Conservation (phyloP, 2,329 filamentous ascomycete genomes). For the Pseudonectria foliicola region DNA sequence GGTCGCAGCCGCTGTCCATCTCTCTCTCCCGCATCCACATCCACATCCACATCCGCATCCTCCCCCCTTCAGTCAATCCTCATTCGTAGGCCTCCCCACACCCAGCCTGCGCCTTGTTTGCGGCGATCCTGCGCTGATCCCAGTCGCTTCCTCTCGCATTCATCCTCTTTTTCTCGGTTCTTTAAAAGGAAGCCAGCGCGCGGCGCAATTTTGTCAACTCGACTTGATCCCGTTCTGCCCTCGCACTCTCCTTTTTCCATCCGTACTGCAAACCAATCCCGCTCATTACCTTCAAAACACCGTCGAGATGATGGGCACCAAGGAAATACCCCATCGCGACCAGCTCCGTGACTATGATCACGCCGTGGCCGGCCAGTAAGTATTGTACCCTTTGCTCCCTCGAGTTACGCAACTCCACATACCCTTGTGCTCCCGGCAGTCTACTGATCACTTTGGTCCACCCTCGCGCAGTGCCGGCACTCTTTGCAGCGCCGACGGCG, state of each 20-base stretch:
- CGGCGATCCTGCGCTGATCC: not conserved
- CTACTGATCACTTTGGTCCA: conserved; percentile 3
- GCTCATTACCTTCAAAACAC: conserved; percentile 12
- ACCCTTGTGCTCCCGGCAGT: conserved; percentile 6
- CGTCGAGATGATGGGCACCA: conserved; percentile 21
- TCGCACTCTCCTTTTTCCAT: conserved; percentile 6
- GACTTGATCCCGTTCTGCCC: conserved; percentile 3
- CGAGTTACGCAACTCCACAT: not conserved
- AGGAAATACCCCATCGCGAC: conserved; percentile 45
- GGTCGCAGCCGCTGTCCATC: no score
- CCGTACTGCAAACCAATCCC: conserved; percentile 7
- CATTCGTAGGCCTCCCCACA: no score
- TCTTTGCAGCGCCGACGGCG: conserved; percentile 73
- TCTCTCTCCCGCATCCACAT: no score
- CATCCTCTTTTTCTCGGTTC: not conserved
- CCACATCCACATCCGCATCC: no score
- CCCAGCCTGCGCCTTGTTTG: no score
- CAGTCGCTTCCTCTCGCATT: no score
- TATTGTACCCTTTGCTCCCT: conserved; percentile 15
- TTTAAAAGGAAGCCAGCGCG: no score
- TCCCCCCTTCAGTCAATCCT: no score
- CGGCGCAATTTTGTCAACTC: no score
- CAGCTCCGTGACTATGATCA: conserved; percentile 64
- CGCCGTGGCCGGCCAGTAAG: conserved; percentile 81
- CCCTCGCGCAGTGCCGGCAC: conserved; percentile 67